Conservation (phyloP, 306 rosid genomes). For the Vigna unguiculata region DNA sequence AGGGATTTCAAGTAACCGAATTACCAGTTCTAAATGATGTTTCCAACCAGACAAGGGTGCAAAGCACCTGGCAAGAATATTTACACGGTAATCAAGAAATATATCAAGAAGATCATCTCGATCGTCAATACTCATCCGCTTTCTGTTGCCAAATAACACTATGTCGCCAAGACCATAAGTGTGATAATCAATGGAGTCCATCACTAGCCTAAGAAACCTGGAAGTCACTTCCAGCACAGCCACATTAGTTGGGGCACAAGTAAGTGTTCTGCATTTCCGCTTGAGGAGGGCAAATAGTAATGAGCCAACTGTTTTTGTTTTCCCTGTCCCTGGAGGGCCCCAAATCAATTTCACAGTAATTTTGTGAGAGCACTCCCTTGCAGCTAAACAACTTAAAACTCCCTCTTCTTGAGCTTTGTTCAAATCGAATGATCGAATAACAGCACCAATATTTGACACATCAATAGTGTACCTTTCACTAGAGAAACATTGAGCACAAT, state of each 20-base stretch:
- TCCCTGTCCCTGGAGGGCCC: constrained; percentile 63
- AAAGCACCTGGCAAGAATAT: constrained; percentile 50
- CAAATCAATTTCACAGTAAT: constrained; percentile 50
- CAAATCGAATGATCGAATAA: constrained; percentile 50
- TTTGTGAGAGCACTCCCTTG: constrained; percentile 48
- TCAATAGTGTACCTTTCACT: constrained; percentile 40
- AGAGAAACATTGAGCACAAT: constrained; percentile 50
- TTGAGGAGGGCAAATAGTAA: constrained; percentile 48
- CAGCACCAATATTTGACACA: constrained; percentile 50
- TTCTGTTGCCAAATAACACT: constrained; percentile 48
- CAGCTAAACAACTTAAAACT: constrained; percentile 51
- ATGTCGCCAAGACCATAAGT: constrained; percentile 59
- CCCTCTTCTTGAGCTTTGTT: constrained; percentile 52
- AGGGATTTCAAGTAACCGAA: constrained; percentile 48
- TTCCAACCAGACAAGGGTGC: constrained; percentile 59
- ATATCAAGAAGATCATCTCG: constrained; percentile 51
- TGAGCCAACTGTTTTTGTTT: constrained; percentile 53
- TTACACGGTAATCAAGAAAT: constrained; percentile 52
- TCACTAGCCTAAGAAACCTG: constrained; percentile 50
- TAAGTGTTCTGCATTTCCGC: constrained; percentile 52
- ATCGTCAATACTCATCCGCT: constrained; percentile 42
- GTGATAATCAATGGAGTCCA: constrained; percentile 43
- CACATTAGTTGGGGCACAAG: constrained; percentile 60
- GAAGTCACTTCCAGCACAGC: constrained; percentile 49
- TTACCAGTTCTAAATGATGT: constrained; percentile 46